A percentile compares a stretch with the other conserved stretches of the same genome.
These are phyloP conservation scores for Silybum marianum DNA, from an alignment of 129 eudicot species.

Conservation along the genomic window DNA sequence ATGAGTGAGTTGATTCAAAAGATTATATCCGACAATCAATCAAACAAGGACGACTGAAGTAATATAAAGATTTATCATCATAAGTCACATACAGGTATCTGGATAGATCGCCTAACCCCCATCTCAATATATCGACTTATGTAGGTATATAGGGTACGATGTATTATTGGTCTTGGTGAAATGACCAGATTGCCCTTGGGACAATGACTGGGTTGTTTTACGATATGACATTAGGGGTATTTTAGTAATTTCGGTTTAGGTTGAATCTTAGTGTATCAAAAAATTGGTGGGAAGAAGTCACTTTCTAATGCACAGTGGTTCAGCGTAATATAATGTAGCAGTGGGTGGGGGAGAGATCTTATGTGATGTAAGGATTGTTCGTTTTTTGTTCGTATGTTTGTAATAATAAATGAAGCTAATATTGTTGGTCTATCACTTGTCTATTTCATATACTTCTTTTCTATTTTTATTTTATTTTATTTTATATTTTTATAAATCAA, in stretches of 20 bases:
- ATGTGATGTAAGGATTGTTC: slow-evolving; percentile 30
- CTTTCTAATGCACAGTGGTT: slow-evolving; percentile 24
- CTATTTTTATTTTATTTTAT: background rate
- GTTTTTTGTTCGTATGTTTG: slow-evolving; percentile 28
- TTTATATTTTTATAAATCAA: background rate
- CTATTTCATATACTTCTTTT: slow-evolving; percentile 25
- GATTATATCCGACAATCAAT: slow-evolving; percentile 55
- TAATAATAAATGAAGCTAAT: slow-evolving; percentile 40
- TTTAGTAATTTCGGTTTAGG: slow-evolving; percentile 14
- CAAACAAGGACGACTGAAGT: slow-evolving; percentile 37
- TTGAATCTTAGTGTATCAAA: slow-evolving; percentile 49
- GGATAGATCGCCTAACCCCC: background rate
- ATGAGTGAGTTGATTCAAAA: slow-evolving; percentile 68
- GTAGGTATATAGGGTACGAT: slow-evolving; percentile 8
- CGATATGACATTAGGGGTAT: slow-evolving; percentile 25
- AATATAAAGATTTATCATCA: background rate
- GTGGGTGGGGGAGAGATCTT: slow-evolving; percentile 17
- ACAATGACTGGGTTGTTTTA: slow-evolving; percentile 14
- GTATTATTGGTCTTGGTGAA: slow-evolving; percentile 26
- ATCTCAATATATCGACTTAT: background rate
- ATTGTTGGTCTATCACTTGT: slow-evolving; percentile 30
- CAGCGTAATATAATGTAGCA: slow-evolving; percentile 8
- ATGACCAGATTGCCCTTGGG: slow-evolving; percentile 24
- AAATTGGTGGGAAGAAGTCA: slow-evolving; percentile 38
- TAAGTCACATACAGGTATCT: background rate